These are phyloP conservation scores for Saitoella complicata DNA, from an alignment of 805 yeast genomes.

Conservation along the genomic window DNA sequence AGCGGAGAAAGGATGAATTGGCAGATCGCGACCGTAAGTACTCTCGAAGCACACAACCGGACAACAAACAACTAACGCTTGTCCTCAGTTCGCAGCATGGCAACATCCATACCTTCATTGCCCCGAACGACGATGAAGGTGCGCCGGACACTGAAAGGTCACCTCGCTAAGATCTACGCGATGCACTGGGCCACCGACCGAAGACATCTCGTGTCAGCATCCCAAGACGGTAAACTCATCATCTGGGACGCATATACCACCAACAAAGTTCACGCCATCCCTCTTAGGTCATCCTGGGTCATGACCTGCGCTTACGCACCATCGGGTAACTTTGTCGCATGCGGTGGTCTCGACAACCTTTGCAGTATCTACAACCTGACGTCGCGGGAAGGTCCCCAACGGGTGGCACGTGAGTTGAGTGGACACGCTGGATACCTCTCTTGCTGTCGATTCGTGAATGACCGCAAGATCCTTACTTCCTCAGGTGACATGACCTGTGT, in stretches of 20 bases:
- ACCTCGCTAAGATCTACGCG: conserved; percentile 55
- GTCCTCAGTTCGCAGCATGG: too few relatives aligned
- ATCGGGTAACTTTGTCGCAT: conserved; percentile 47
- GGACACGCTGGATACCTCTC: conserved; percentile 77
- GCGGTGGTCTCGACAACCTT: conserved; percentile 69
- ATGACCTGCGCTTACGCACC: conserved; percentile 60
- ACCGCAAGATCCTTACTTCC: conserved; percentile 43
- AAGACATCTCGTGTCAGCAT: conserved; percentile 46
- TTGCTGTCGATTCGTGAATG: conserved; percentile 49
- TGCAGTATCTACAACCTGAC: conserved; percentile 48
- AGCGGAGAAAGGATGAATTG: conserved; percentile 9
- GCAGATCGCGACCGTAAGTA: conserved; percentile 9
- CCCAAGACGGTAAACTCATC: conserved; percentile 75
- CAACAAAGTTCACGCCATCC: conserved; percentile 50
- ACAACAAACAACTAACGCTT: too few relatives aligned
- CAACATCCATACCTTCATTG: too few relatives aligned
- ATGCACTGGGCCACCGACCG: conserved; percentile 55
- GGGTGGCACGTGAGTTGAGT: conserved; percentile 11
- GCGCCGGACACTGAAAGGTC: conserved; percentile 29
- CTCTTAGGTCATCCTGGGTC: conserved; percentile 65
- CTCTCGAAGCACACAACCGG: too few relatives aligned
- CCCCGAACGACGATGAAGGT: too few relatives aligned
- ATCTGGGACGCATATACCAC: conserved; percentile 72
- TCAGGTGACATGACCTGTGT: conserved; percentile 73
- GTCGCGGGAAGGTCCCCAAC: conserved; percentile 7